Evolutionary conservation across 2,329 filamentous ascomycete genomes (phyloP), one percentile per base, ranked within the genome.

Genomic region (Madurella fahalii): DNA sequence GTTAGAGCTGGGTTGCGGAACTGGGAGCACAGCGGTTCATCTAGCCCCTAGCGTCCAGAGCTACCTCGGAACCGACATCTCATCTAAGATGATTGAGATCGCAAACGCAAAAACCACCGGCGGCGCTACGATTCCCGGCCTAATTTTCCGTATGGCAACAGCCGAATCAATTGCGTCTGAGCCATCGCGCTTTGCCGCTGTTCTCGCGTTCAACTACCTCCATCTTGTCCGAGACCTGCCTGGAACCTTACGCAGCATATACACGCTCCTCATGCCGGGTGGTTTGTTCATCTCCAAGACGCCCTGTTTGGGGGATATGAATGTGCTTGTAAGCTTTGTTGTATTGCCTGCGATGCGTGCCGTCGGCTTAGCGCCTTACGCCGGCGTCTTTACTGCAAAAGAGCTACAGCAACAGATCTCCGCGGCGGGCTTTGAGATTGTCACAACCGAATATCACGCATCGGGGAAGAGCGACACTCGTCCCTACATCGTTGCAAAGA

Each of bases 221-320:
- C 44, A 47, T 47, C 44, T 47, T 4, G 44, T 47, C 17, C 44
- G 44, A 11, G 44, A 47, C 17, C 13, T 47, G 44, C 25, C 44
- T 5, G 44, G 25, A 5, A 47, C 44, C 4, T n/a, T 47, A 4
- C 4, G 17, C 12, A 7, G 20, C 15, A 25, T 34, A 4, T 5
- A 47, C 30, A 37, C 5, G 25, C 20, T 47, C 18, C 44, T 47
- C 5, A 25, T 11, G 11, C 44, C 44, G 17, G 44, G 44, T 5
- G 44, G 44, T 13, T 17, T 47, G 44, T 47, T 47, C 25, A 47
- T 47, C 31, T 47, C 44, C 20, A 47, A 47, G 30, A 47, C 44
- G 44, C 25, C 25, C 4, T 47, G 44, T 47, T 9, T 47, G 15
- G 8, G 44, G 25, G 44, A 47, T 15, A 47, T 47, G 44, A 47